Evolutionary conservation across 306 rosid species (phyloP), one percentile per base, ranked within the genome.

Genomic region (Neltuma alba): DNA sequence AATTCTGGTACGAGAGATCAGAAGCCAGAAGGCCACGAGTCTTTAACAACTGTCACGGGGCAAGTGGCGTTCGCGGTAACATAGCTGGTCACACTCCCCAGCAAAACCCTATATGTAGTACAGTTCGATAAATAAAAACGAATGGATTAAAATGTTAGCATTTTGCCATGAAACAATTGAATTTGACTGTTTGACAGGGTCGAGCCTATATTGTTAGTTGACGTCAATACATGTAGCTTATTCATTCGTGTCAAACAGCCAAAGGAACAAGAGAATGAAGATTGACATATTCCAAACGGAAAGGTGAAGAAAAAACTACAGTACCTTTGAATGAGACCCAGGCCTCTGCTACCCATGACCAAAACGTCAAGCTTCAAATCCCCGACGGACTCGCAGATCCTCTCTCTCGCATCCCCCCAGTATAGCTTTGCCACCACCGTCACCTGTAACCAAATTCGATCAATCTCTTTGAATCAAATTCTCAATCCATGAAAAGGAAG

Each of bases 371-470:
- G 90, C 87, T 82, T 86, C 70, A 89, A 72, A 70, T 84, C 88
- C 27, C 27, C 80, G 69, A 81, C 77, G 0, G 90, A 78, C 20
- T 74, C 83, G 68, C 76, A 62, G 74, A 85, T 38, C 54, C 75
- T 89, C 23, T 89, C 92, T 76, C 92, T 84, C 54, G 92, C 79
- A 86, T 86, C 92, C 3, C 90, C 89, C 90, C 88, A 84, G 65
- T 84, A 89, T 12, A 89, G 6, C 81, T 89, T 89, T 14, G 81
- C 83, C 65, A 89, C 77, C 64, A 86, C 87, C 25, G 30, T 72
- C 79, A 86, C 85, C 92, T 88, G 55, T 2, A 76, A 37, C 33
- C 76, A 79, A 74, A 7, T 71, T 63, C 40, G 44, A 68, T 27
- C 48, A 85, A 72, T 23, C 11, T 3, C 54, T 41, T 71, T 28